These are phyloP conservation scores for Leucogyrophana mollusca DNA, from an alignment of 768 basidiomycete genomes.

Conservation along the genomic window DNA sequence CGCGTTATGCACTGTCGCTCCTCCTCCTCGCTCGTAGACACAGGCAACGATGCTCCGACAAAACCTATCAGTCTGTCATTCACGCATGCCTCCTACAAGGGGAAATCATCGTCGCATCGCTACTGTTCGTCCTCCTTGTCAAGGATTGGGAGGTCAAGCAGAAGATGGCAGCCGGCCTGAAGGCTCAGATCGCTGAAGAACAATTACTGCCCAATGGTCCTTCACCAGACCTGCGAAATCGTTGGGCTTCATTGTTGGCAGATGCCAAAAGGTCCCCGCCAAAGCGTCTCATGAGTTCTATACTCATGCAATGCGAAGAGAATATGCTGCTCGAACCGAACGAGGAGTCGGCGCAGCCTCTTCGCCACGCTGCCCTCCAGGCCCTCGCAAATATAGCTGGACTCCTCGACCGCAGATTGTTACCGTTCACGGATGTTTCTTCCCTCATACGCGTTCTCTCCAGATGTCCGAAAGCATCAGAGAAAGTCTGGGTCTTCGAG, in stretches of 20 bases:
- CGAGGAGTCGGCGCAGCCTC: constrained; percentile 14
- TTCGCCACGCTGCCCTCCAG: constrained; percentile 45
- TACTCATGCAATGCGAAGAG: constrained; percentile 26
- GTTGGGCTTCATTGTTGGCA: constrained; percentile 16
- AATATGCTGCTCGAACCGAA: constrained; percentile 27
- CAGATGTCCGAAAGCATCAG: constrained; percentile 38
- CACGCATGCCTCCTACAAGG: constrained; percentile 70
- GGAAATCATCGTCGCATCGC: constrained; percentile 73
- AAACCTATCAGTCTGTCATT: constrained; percentile 61
- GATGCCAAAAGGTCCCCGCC: constrained; percentile 17
- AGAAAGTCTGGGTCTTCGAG: constrained; percentile 38
- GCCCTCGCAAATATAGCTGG: constrained; percentile 58
- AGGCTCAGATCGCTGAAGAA: constrained; percentile 17
- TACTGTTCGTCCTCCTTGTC: constrained; percentile 64
- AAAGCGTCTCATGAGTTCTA: constrained; percentile 31
- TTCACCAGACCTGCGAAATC: constrained; percentile 14
- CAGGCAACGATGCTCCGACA: constrained; percentile 53
- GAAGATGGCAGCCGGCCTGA: constrained; percentile 25
- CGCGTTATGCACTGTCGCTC: constrained; percentile 53
- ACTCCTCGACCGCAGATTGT: constrained; percentile 47
- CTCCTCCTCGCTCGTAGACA: constrained; percentile 52
- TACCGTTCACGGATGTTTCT: constrained; percentile 45
- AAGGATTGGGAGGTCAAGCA: constrained; percentile 57
- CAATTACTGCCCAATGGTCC: constrained; percentile 10
- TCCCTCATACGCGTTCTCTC: constrained; percentile 48